Evolutionary conservation across 106 monocot genomes (phyloP), one percentile per base, ranked within the genome.

Genomic region (Dendrobium officinale): DNA sequence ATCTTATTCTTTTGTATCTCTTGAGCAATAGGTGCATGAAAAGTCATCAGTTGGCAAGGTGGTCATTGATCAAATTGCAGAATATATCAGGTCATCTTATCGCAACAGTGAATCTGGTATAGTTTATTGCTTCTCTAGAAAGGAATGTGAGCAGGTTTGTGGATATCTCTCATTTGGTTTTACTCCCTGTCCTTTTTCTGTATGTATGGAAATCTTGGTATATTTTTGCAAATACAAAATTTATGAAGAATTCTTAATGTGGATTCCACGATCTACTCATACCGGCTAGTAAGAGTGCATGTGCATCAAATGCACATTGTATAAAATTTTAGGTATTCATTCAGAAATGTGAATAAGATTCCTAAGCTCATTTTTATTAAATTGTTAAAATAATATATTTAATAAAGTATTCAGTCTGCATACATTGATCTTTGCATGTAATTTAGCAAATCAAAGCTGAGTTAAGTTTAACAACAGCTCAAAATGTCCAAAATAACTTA

Each of bases 41-140:
- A 99, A 99, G 88, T 89, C 93, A 58, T 90, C 99, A 77, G 80
- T 95, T 83, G 91, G 88, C 73, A 99, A 99, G 64, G 84, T 86
- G 44, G 88, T 93, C 49, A 80, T 99, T 87, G 93, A 99, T 79
- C 93, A 95, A 88, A 95, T 99, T 86, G 91, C 95, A 81, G 87
- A 95, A 47, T 91, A 84, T 44, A 95, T 99, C 83, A 82, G 73
- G 68, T 79, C 73, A 44, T 91, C 91, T 48, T 99, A 95, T 86
- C 81, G 90, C n/a, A 92, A 95, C 75, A 95, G 87, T 33, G 99
- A 99, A 51, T 99, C 99, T 83, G 99, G 99, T 51, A 99, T 99
- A 83, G 93, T 99, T 72, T 99, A 99, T 85, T 99, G 99, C 89
- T 99, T 99, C 83, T 91, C 95, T 70, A 92, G 95, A 79, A 95